Conservation (phyloP, 768 basidiomycete genomes). For the Stropharia rugosoannulata region DNA sequence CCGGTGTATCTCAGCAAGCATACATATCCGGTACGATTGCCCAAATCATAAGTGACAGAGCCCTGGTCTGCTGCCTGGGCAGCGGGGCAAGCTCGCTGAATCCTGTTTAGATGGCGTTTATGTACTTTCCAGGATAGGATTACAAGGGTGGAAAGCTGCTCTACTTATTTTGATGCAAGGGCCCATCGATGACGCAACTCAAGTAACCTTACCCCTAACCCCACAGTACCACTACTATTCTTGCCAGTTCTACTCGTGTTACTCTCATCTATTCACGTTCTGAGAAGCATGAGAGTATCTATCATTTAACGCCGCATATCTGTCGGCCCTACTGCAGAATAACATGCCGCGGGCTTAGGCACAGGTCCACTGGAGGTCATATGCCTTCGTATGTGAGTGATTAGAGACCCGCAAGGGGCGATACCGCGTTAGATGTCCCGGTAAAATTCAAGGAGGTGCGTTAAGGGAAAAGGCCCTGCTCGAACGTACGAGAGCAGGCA, state of each 20-base stretch:
- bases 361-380: background rate
- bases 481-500: constrained; percentile 5
- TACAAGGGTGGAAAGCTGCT: too few relatives aligned
- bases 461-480: background rate
- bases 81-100: background rate
- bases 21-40: too few relatives aligned
- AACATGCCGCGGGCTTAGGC: background rate
- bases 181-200: background rate
- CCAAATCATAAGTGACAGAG: too few relatives aligned
- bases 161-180: background rate
- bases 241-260: background rate
- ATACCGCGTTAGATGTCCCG: too few relatives aligned
- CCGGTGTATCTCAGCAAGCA: too few relatives aligned
- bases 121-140: too few relatives aligned
- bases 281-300: background rate
- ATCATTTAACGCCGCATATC: background rate
- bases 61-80: background rate
- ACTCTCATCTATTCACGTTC: background rate
- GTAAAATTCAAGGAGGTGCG: background rate
- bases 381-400: background rate
- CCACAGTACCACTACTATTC: background rate
- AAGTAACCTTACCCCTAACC: background rate
- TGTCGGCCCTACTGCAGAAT: background rate
- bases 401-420: too few relatives aligned
- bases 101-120: background rate